These are phyloP conservation scores for Sclerotinia spermophila DNA, from an alignment of 2,329 filamentous ascomycete genomes.

Conservation along the genomic window DNA sequence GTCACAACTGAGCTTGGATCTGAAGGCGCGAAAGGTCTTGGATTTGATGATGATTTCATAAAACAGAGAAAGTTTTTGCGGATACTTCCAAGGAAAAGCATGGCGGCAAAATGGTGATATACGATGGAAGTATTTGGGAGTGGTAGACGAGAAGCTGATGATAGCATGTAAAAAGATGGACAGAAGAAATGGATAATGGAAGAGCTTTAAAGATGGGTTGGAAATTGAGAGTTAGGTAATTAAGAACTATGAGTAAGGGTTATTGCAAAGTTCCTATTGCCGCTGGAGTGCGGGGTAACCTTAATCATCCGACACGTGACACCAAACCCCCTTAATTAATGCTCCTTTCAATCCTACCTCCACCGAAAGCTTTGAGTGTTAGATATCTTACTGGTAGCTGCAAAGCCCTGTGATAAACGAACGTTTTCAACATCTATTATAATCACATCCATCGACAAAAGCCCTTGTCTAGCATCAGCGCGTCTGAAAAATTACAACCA, in stretches of 20 bases:
- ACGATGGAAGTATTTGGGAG: not conserved
- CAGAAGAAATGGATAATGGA: not conserved
- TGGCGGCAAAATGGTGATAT: not conserved
- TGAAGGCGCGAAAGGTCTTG: not conserved
- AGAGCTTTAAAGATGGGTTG: not conserved
- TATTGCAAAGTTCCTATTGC: too few species aligned
- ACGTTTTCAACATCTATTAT: not conserved
- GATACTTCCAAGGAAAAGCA: not conserved
- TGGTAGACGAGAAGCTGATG: too few species aligned
- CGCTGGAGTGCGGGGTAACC: not conserved
- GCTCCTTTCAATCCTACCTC: not conserved
- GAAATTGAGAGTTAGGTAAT: not conserved
- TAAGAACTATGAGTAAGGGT: not conserved
- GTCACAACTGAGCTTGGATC: not conserved
- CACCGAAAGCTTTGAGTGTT: too few species aligned
- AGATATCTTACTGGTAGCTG: too few species aligned
- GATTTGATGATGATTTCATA: not conserved
- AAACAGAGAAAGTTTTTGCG: not conserved
- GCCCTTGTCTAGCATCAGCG: not conserved
- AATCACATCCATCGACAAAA: not conserved
- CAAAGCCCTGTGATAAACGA: too few species aligned
- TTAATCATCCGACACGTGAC: not conserved
- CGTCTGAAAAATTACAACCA: not conserved
- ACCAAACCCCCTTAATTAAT: not conserved
- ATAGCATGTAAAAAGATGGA: not conserved